Conservation (phyloP, 306 rosid genomes). For the Luffa aegyptiaca region DNA sequence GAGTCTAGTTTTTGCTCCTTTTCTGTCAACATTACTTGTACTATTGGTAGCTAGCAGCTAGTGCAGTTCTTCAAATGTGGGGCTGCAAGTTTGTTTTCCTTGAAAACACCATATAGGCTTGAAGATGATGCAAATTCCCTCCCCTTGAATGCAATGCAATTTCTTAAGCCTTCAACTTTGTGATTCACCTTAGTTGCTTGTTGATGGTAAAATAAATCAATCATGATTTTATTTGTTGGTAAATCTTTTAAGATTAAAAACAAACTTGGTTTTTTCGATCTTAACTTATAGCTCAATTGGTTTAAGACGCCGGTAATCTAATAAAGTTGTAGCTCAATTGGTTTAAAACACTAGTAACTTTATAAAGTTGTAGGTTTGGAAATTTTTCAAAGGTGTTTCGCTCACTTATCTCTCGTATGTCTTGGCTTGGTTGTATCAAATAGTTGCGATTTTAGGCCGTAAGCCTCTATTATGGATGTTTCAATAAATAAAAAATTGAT, state of each 20-base stretch:
- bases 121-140: not conserved
- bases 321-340: no score
- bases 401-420: no score
- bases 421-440: no score
- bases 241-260: not conserved
- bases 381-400: no score
- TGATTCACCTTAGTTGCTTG: not conserved
- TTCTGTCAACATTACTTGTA: not conserved
- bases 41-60: not conserved
- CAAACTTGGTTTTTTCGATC: not conserved
- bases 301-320: no score
- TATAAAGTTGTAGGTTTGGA: no score
- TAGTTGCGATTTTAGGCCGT: no score
- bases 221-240: not conserved
- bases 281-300: no score
- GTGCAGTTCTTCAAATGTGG: not conserved
- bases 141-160: not conserved
- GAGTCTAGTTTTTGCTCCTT: not conserved
- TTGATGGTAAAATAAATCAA: not conserved
- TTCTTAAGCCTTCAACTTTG: not conserved
- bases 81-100: not conserved
- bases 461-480: no score
- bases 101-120: not conserved
- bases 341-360: no score
- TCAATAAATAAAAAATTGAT: no score